Evolutionary conservation across 352 stramenopile genomes (phyloP), one percentile per base, ranked within the genome.

Genomic region (Globisporangium cederbergense): DNA sequence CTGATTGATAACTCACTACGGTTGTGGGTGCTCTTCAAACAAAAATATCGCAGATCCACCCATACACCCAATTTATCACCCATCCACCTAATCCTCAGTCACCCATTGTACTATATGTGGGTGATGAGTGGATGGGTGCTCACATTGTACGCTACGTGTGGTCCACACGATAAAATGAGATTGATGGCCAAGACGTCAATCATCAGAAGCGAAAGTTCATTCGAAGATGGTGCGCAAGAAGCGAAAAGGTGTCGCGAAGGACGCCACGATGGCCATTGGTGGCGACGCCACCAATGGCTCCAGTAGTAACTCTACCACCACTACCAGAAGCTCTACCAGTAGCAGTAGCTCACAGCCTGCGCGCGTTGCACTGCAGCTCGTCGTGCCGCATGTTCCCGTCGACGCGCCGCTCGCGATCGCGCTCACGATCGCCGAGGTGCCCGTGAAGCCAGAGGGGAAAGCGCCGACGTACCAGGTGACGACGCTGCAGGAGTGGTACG

Each of bases 191-290:
- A 52, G 25, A 52, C 4, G 25, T n/a, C 50, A 56, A 25, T n/a
- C 47, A 11, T 36, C 32, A 36, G 32, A 6, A 34, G 9, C 2
- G 2, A 9, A 9, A 54, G 20, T 7, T 36, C 25, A 36, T 22
- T 49, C 16, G 38, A 10, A 2, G 20, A 94, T 91, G 83, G 79
- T 92, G 71, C 85, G 85, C 64, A 91, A 87, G 73, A 94, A 94
- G 73, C 79, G 77, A 59, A 91, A 91, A 64, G 81, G 76, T 20
- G 66, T 90, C 38, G 70, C 88, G 38, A 91, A 90, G 68, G 81
- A 83, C 62, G 70, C 75, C 64, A 62, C 75, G 45, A 62, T 65
- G 0, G 59, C 65, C 0, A 66, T 63, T 30, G 63, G 66, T 58
- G 64, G 38, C 9, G 28, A 22, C 25, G 16, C 42, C 54, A 51